These are phyloP conservation scores for Hordeum marinum DNA, from an alignment of 176 grass and related monocot species.

Conservation along the genomic window DNA sequence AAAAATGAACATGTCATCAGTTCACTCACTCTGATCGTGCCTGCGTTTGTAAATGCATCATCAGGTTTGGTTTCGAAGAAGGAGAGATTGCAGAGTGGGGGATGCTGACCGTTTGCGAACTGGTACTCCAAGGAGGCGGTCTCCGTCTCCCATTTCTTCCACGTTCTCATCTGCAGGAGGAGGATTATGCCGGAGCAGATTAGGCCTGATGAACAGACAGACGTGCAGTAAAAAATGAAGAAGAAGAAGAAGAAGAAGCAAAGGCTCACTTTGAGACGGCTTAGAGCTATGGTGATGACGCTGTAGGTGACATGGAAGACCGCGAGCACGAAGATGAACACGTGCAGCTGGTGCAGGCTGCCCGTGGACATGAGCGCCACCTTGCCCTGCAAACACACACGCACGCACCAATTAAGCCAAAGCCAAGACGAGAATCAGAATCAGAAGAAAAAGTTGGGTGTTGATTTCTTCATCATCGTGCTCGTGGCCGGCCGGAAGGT, in stretches of 20 bases:
- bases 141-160: constrained; percentile 90
- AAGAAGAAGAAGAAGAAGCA: not conserved
- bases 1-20: not conserved
- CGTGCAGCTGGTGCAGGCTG: constrained; percentile 69
- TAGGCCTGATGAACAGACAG: not conserved
- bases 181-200: not conserved
- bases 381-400: constrained; percentile 32
- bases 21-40: not conserved
- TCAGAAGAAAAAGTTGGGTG: not conserved
- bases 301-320: constrained; percentile 82
- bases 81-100: not conserved
- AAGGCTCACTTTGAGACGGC: constrained; percentile 55
- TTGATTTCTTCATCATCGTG: too few species aligned
- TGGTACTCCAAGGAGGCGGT: constrained; percentile 68
- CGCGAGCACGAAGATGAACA: constrained; percentile 89
- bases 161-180: constrained; percentile 56
- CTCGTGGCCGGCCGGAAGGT: too few species aligned
- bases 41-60: not conserved
- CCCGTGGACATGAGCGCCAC: constrained; percentile 55
- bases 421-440: not conserved
- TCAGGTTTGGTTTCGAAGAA: not conserved
- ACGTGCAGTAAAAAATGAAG: not conserved
- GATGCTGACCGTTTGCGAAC: constrained; percentile 50
- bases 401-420: not conserved
- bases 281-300: constrained; percentile 65